These are phyloP conservation scores for Amphibolis antarctica DNA, from an alignment of 106 monocot genomes.

Conservation along the genomic window DNA sequence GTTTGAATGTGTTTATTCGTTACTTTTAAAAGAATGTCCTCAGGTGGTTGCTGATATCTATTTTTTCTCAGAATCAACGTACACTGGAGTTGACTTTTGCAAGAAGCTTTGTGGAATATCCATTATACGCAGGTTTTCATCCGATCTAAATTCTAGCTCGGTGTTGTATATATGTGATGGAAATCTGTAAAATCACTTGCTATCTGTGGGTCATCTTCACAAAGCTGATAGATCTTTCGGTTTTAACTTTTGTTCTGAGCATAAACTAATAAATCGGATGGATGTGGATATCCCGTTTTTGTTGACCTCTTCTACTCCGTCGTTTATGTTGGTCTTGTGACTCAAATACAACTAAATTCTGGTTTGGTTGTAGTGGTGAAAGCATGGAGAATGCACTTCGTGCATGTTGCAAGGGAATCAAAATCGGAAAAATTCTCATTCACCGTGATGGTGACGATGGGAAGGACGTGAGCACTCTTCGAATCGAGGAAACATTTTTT, in stretches of 20 bases:
- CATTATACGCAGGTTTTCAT: conserved; percentile 70
- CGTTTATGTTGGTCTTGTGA: not conserved
- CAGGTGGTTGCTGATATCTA: not conserved
- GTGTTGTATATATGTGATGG: too few species aligned
- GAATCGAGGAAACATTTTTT: not conserved
- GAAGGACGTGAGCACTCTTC: conserved; percentile 38
- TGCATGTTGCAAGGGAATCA: conserved; percentile 95
- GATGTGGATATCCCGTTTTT: too few species aligned
- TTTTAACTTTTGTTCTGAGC: too few species aligned
- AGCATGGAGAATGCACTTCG: conserved; percentile 96
- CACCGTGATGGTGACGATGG: conserved; percentile 91
- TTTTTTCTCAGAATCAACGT: conserved; percentile 50
- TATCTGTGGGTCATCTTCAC: not conserved
- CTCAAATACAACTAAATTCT: not conserved
- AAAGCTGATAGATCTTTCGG: too few species aligned
- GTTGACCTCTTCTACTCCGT: too few species aligned
- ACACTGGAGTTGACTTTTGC: conserved; percentile 88
- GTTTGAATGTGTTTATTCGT: too few species aligned
- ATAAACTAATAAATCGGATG: too few species aligned
- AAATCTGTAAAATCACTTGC: too few species aligned
- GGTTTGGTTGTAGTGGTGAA: conserved; percentile 53
- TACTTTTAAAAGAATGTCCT: not conserved
- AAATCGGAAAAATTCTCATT: conserved; percentile 94
- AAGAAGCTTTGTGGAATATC: conserved; percentile 98
- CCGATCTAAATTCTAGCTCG: not conserved